phyloP scores from a whole-genome alignment of 371 early-diverging fungal genomes.

The Funneliformis caledonium region DNA sequence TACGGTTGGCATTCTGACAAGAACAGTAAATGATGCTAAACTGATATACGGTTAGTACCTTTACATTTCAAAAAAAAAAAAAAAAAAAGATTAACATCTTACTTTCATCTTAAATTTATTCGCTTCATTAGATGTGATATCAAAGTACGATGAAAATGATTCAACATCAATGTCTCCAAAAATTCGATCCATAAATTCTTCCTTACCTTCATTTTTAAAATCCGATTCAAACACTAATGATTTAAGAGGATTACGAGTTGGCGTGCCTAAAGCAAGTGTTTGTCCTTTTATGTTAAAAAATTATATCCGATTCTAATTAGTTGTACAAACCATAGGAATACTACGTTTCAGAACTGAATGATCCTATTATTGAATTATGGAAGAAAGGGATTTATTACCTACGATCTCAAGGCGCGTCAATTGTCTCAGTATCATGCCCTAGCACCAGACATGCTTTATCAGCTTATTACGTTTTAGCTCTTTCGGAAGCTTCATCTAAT shows the following conservation, averaged over 20 bases:
- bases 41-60: conserved; percentile 56
- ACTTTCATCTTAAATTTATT: neutral
- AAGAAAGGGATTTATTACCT: conserved; percentile 60
- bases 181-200: conserved; percentile 39
- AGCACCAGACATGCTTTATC: conserved; percentile 75
- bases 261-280: conserved; percentile 64
- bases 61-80: neutral
- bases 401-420: conserved; percentile 64
- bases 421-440: conserved; percentile 75
- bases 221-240: neutral
- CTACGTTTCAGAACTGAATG: conserved; percentile 72
- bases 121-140: conserved; percentile 55
- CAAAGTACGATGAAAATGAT: conserved; percentile 63
- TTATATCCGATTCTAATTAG: conserved; percentile 28
- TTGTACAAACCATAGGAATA: conserved; percentile 53
- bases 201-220: conserved; percentile 5
- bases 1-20: conserved; percentile 82
- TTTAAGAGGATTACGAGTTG: conserved; percentile 67
- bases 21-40: conserved; percentile 59
- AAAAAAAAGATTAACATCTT: neutral
- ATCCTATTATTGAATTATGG: conserved; percentile 63
- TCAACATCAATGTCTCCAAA: conserved; percentile 57
- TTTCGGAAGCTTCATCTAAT: conserved; percentile 93
- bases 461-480: conserved; percentile 86
- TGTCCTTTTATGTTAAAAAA: conserved; percentile 42